Conservation (phyloP, 495 filamentous ascomycete genomes). For the Cercophora sp. region DNA sequence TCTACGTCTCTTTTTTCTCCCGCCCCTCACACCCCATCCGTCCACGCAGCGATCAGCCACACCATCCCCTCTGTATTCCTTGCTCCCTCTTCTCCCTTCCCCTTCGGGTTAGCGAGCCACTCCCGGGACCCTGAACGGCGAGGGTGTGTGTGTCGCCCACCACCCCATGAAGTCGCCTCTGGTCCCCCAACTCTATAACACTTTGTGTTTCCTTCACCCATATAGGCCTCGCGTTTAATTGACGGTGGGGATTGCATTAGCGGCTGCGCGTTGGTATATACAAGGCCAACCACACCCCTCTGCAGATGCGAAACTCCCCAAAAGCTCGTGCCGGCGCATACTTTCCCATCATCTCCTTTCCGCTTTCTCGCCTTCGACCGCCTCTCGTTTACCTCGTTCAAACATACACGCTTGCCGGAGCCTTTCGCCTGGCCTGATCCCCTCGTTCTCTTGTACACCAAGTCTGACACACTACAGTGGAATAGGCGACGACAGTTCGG, state of each 20-base stretch:
- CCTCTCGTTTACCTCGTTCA: constrained; percentile 15
- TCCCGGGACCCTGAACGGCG: not conserved
- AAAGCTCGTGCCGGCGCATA: constrained; percentile 13
- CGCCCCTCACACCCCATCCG: constrained; percentile 2
- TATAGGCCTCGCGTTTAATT: constrained; percentile 10
- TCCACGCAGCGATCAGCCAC: constrained; percentile 6
- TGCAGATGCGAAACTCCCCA: constrained; percentile 8
- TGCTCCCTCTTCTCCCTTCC: constrained; percentile 1
- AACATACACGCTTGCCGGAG: constrained; percentile 1
- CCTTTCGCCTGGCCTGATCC: not conserved
- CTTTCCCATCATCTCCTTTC: constrained; percentile 9
- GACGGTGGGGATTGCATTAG: constrained; percentile 25
- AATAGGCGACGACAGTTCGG: not conserved
- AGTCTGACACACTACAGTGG: not conserved
- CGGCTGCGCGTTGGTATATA: constrained; percentile 25
- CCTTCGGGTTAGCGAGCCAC: constrained; percentile 4
- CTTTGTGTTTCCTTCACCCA: constrained; percentile 1
- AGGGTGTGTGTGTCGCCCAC: not conserved
- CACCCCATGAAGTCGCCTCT: not conserved
- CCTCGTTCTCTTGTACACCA: not conserved
- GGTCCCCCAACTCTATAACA: not conserved
- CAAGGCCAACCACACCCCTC: constrained; percentile 15
- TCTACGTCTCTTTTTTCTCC: not conserved
- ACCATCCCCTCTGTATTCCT: constrained; percentile 1
- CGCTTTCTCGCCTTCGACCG: constrained; percentile 11